Evolutionary conservation across 306 rosid genomes (phyloP).

Genomic region (Astragalus glycyphyllos): DNA sequence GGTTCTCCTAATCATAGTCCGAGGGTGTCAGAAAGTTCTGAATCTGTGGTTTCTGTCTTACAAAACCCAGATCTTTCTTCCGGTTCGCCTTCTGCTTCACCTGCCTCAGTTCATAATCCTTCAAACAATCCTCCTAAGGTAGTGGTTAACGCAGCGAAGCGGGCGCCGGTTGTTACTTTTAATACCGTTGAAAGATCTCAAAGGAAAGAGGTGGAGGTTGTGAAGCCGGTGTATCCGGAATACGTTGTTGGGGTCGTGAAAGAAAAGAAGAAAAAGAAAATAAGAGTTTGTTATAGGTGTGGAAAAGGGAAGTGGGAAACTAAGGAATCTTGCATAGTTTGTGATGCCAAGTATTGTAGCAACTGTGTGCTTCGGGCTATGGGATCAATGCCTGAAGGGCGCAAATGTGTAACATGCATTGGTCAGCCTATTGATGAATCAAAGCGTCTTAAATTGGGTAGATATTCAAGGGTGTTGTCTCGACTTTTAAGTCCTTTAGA

Average conservation of each 20-base stretch:
- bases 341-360: conserved; percentile 89
- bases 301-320: conserved; percentile 98
- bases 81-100: conserved; percentile 90
- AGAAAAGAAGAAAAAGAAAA: conserved; percentile 83
- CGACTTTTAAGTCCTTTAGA: conserved; percentile 90
- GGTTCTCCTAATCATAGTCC: conserved; percentile 76
- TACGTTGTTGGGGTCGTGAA: conserved; percentile 66
- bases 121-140: conserved; percentile 55
- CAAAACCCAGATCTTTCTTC: conserved; percentile 88
- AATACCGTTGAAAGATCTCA: conserved; percentile 70
- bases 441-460: conserved; percentile 81
- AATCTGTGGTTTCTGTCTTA: conserved; percentile 89
- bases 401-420: conserved; percentile 92
- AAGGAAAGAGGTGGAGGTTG: conserved; percentile 65
- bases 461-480: conserved; percentile 84
- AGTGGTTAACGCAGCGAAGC: conserved; percentile 58
- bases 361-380: conserved; percentile 93
- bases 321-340: conserved; percentile 89
- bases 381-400: conserved; percentile 99
- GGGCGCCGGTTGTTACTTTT: conserved; percentile 87
- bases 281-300: conserved; percentile 87
- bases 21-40: conserved; percentile 86
- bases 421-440: conserved; percentile 89
- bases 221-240: conserved; percentile 74
- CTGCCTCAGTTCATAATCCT: conserved; percentile 84